phyloP scores from a whole-genome alignment of 2,329 filamentous ascomycete species.

The Penicillium sp. region DNA sequence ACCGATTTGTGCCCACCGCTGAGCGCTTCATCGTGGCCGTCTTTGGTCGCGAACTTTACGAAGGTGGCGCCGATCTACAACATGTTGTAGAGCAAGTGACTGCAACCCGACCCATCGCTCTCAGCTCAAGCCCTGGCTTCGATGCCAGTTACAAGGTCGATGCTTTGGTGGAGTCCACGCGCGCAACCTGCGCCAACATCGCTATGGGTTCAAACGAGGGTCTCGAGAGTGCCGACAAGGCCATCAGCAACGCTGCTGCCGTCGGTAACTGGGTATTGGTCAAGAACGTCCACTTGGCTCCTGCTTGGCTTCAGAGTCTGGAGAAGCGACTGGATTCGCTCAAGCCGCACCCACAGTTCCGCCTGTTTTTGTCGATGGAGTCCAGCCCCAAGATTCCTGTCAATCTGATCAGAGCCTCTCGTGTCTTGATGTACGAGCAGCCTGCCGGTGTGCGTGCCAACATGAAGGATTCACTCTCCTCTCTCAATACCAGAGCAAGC shows the following conservation, averaged over 20 bases:
- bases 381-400: constrained; percentile 95
- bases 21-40: constrained; percentile 87
- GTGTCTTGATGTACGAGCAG: constrained; percentile 97
- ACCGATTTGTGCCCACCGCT: constrained; percentile 89
- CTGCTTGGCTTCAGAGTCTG: constrained; percentile 93
- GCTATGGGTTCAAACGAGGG: constrained; percentile 99
- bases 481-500: constrained; percentile 71
- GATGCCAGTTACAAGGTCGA: constrained; percentile 99
- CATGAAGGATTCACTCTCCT: constrained; percentile 95
- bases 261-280: constrained; percentile 94
- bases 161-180: constrained; percentile 80
- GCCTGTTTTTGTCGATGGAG: constrained; percentile 97
- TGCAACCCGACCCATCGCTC: constrained; percentile 79
- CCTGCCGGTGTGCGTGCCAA: constrained; percentile 95
- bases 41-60: constrained; percentile 80
- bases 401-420: constrained; percentile 87
- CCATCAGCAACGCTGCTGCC: constrained; percentile 87
- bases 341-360: constrained; percentile 89
- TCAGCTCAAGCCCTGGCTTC: constrained; percentile 94
- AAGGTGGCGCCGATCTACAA: constrained; percentile 81
- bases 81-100: constrained; percentile 82
- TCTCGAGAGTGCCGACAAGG: constrained; percentile 88
- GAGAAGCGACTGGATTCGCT: constrained; percentile 96
- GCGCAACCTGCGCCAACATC: constrained; percentile 87
- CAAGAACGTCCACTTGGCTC: constrained; percentile 97